These are phyloP conservation scores for Castanospermum australe DNA, from an alignment of 306 rosid species.

Conservation along the genomic window DNA sequence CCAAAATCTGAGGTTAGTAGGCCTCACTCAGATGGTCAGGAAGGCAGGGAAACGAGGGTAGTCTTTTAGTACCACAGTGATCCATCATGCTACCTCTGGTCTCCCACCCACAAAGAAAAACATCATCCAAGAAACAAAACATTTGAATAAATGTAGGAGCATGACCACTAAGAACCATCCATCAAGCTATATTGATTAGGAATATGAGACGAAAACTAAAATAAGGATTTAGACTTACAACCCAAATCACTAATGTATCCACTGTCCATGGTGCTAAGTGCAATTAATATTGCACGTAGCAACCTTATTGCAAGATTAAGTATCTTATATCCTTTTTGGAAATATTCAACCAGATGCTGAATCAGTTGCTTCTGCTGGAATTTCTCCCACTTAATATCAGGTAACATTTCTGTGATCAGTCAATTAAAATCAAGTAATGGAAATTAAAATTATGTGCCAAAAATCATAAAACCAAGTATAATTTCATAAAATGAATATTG, in stretches of 20 bases:
- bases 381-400: background rate
- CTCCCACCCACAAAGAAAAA: background rate
- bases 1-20: too few species aligned
- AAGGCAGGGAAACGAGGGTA: too few species aligned
- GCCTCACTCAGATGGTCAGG: too few species aligned
- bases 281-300: background rate
- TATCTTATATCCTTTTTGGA: background rate
- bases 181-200: background rate
- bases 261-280: background rate
- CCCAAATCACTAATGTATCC: background rate
- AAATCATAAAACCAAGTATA: background rate
- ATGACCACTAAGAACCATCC: background rate
- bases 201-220: background rate
- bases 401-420: constrained; percentile 11
- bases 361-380: background rate
- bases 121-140: too few species aligned
- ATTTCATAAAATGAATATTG: background rate
- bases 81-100: too few species aligned
- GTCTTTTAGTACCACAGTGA: too few species aligned
- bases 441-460: background rate
- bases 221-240: background rate
- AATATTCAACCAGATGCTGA: background rate
- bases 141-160: too few species aligned
- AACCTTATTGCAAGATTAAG: constrained; percentile 10
- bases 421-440: constrained; percentile 6